A percentile compares a stretch with the other conserved stretches of the same genome.
Conservation (phyloP, 31 red algal species). For the Pterothamnion heteromorphum region DNA sequence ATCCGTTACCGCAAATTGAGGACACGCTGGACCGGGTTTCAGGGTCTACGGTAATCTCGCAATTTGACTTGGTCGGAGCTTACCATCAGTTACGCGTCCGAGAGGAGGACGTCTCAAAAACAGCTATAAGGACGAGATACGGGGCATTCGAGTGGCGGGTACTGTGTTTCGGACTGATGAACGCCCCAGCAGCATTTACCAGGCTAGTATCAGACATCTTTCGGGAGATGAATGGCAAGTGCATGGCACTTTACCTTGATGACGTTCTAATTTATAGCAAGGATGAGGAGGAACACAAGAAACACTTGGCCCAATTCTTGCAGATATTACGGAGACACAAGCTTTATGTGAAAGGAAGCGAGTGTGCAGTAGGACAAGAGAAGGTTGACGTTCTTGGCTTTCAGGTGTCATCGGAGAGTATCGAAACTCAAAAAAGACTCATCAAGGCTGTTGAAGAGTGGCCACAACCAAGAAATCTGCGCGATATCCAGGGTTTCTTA, state of each 20-base stretch:
- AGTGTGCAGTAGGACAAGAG: neutral
- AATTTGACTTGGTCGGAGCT: constrained; percentile 21
- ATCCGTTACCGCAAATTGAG: constrained; percentile 4
- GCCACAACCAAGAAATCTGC: neutral
- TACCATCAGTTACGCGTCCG: constrained; percentile 38
- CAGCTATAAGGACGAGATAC: constrained; percentile 37
- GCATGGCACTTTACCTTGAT: constrained; percentile 44
- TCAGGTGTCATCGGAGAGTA: neutral
- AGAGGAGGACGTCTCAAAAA: constrained; percentile 33
- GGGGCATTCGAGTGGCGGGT: constrained; percentile 46
- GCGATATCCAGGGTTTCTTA: constrained; percentile 44
- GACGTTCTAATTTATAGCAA: constrained; percentile 54
- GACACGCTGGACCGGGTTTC: constrained; percentile 30
- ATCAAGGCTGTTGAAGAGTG: constrained; percentile 39
- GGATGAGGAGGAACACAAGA: constrained; percentile 8
- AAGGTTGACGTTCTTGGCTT: constrained; percentile 12
- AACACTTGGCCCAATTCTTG: constrained; percentile 23
- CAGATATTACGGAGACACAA: neutral
- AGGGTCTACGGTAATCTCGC: neutral
- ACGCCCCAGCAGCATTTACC: constrained; percentile 47
- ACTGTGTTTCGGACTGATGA: constrained; percentile 45
- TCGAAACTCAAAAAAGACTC: constrained; percentile 7
- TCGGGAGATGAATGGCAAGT: constrained; percentile 3
- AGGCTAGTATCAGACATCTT: constrained; percentile 15
- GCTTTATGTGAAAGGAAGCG: constrained; percentile 20